These are phyloP conservation scores for Fusarium heterosporum DNA, from an alignment of 2,329 filamentous ascomycete species.

Conservation along the genomic window DNA sequence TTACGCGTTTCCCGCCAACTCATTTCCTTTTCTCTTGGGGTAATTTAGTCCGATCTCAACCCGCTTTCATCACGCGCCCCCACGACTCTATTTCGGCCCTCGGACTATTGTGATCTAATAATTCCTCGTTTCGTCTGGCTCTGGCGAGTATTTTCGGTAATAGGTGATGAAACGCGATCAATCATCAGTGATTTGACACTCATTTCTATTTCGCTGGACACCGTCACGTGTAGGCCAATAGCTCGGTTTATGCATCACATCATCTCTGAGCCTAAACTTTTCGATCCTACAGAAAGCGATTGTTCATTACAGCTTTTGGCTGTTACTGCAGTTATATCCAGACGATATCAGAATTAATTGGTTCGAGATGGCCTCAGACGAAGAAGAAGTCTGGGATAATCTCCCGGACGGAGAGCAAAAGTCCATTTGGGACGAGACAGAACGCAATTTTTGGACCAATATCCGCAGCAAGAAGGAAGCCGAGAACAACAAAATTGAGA, in stretches of 20 bases:
- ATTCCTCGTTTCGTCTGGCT: constrained; percentile 28
- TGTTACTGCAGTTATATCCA: background rate
- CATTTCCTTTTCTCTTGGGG: constrained; percentile 31
- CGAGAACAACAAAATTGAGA: constrained; percentile 42
- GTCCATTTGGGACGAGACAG: constrained; percentile 53
- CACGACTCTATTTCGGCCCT: constrained; percentile 42
- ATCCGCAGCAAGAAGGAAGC: constrained; percentile 45
- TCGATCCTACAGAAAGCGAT: constrained; percentile 1
- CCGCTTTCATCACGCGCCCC: constrained; percentile 37
- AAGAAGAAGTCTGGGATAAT: constrained; percentile 47
- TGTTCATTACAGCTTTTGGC: background rate
- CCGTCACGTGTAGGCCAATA: constrained; percentile 18
- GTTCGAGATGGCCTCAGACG: constrained; percentile 37
- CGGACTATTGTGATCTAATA: constrained; percentile 35
- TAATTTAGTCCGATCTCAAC: constrained; percentile 28
- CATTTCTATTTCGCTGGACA: constrained; percentile 4
- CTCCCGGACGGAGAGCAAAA: constrained; percentile 50
- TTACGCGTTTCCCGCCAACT: constrained; percentile 28
- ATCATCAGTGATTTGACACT: constrained; percentile 1
- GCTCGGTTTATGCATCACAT: constrained; percentile 17
- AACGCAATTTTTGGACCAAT: constrained; percentile 51
- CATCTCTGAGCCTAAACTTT: constrained; percentile 2
- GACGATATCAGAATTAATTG: background rate
- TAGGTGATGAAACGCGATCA: constrained; percentile 24
- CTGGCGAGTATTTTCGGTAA: constrained; percentile 15